phyloP scores from a whole-genome alignment of 2,329 filamentous ascomycete species.

The Aspergillus quadricinctus region DNA sequence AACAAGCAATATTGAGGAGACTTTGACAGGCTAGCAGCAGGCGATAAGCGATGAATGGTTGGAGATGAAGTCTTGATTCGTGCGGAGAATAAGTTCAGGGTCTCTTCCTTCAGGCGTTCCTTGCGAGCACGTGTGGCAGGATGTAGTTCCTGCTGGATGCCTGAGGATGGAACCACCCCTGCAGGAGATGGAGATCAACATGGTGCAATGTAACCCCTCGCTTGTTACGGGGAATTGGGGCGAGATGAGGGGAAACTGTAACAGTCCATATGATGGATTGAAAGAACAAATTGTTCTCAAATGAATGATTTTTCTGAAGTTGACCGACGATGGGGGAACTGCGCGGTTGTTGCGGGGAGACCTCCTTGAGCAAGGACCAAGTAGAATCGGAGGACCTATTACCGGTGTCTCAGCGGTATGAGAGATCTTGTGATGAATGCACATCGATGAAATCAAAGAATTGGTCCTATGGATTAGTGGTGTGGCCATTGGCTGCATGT shows the following conservation, averaged over 20 bases:
- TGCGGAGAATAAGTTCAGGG: background rate
- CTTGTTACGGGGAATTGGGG: background rate
- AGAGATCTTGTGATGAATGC: background rate
- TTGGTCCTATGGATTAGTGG: slow-evolving; percentile 5
- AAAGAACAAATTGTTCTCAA: background rate
- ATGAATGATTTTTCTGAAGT: background rate
- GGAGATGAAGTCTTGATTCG: background rate
- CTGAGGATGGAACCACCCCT: background rate
- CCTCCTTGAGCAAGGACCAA: background rate
- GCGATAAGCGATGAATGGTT: no score
- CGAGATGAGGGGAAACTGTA: background rate
- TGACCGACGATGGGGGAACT: background rate
- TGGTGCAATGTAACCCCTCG: background rate
- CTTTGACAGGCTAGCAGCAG: background rate
- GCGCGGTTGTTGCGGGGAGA: background rate
- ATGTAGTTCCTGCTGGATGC: background rate
- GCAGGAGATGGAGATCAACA: background rate
- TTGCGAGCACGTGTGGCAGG: background rate
- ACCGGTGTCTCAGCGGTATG: background rate
- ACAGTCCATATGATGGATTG: background rate
- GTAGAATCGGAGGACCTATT: background rate
- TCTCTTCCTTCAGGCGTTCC: no score
- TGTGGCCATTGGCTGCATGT: slow-evolving; percentile 14
- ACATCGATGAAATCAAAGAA: background rate
- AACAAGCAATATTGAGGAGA: background rate